These are phyloP conservation scores for Colletotrichum falcatum DNA, from an alignment of 2,329 filamentous ascomycete genomes.

Conservation along the genomic window DNA sequence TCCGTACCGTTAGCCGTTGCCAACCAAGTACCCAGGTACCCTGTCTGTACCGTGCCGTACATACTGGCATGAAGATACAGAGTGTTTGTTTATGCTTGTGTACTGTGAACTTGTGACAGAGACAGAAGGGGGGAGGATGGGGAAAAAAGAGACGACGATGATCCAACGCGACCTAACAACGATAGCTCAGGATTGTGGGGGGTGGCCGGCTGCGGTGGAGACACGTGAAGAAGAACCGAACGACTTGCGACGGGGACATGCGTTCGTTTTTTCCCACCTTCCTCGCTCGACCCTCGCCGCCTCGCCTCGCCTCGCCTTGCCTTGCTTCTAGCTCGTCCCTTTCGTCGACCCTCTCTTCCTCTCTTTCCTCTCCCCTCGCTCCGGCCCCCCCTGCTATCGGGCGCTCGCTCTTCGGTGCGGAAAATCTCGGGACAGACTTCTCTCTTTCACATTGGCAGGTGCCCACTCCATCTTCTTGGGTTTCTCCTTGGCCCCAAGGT, in stretches of 20 bases:
- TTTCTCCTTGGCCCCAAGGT: slow-evolving; percentile 7
- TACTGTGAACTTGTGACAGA: background rate
- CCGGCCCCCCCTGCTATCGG: background rate
- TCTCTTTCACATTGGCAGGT: slow-evolving; percentile 26
- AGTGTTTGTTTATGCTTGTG: background rate
- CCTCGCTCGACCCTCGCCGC: slow-evolving; percentile 1
- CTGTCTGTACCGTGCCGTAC: background rate
- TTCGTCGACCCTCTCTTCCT: too few species aligned
- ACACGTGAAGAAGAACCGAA: slow-evolving; percentile 34
- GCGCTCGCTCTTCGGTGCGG: slow-evolving; percentile 11
- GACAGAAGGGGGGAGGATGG: background rate
- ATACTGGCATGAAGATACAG: background rate
- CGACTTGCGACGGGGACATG: slow-evolving; percentile 29
- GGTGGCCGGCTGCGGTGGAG: slow-evolving; percentile 25
- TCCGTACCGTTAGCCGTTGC: background rate
- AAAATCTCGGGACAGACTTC: slow-evolving; percentile 35
- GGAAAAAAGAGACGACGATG: background rate
- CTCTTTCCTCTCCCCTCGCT: too few species aligned
- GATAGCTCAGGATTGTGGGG: slow-evolving; percentile 3
- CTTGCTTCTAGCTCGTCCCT: slow-evolving; percentile 14
- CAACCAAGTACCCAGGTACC: background rate
- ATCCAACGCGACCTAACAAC: background rate
- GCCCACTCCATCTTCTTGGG: background rate
- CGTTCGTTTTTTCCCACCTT: slow-evolving; percentile 29
- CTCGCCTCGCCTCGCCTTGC: background rate